phyloP scores from a whole-genome alignment of 1,139 yeast species.

The Pichia kudriavzevii region DNA sequence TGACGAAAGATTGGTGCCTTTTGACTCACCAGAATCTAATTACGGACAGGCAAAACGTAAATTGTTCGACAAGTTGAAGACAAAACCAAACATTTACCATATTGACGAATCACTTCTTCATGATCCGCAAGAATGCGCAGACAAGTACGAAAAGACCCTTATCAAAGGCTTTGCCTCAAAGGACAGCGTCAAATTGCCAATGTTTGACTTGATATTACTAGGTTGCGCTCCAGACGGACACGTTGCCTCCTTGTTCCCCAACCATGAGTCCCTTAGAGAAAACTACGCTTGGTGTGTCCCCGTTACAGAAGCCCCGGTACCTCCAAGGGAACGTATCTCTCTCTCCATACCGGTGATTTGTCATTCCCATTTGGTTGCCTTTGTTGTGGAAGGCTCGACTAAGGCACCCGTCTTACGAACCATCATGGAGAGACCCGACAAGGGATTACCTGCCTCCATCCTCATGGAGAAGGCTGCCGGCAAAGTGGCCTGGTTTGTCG shows the following conservation, averaged over 20 bases:
- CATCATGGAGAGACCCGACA: slow-evolving; percentile 95
- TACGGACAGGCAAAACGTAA: slow-evolving; percentile 83
- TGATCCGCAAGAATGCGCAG: slow-evolving; percentile 86
- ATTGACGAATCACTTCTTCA: slow-evolving; percentile 57
- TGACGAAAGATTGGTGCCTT: slow-evolving; percentile 92
- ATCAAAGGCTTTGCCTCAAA: slow-evolving; percentile 92
- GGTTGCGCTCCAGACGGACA: slow-evolving; percentile 99
- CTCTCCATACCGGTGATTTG: slow-evolving; percentile 91
- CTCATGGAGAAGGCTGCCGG: slow-evolving; percentile 97
- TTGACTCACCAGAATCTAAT: slow-evolving; percentile 75
- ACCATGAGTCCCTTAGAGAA: slow-evolving; percentile 82
- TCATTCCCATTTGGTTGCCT: slow-evolving; percentile 86
- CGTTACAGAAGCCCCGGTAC: slow-evolving; percentile 85
- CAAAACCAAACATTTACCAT: slow-evolving; percentile 69
- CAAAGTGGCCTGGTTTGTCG: slow-evolving; percentile 95
- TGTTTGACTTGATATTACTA: slow-evolving; percentile 80
- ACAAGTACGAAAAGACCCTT: slow-evolving; percentile 76
- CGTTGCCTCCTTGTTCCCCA: slow-evolving; percentile 91
- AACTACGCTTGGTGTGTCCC: slow-evolving; percentile 95
- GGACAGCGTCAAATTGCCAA: slow-evolving; percentile 90
- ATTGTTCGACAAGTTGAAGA: slow-evolving; percentile 60
- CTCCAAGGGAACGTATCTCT: slow-evolving; percentile 83
- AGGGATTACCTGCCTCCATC: slow-evolving; percentile 88
- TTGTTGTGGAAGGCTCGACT: slow-evolving; percentile 92
- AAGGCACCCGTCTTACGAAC: slow-evolving; percentile 90